Conservation (phyloP, 2,329 filamentous ascomycete species). For the Trichoderma afroharzianum region DNA sequence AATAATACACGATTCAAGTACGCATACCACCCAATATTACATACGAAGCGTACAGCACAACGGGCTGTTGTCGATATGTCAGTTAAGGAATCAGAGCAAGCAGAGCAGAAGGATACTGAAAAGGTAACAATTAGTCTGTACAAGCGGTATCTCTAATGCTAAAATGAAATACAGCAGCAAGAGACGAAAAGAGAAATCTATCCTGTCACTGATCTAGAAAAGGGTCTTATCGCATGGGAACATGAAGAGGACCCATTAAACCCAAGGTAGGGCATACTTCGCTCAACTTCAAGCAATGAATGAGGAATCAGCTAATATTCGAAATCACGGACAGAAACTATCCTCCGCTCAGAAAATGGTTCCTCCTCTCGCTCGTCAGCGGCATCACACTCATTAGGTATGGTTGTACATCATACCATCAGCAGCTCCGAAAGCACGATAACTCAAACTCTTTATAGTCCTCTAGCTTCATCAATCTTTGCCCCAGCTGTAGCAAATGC, state of each 20-base stretch:
- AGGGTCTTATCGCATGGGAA: slow-evolving; percentile 43
- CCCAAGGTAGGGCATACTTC: slow-evolving; percentile 30
- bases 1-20: too few relatives aligned
- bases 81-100: background rate
- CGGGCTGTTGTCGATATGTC: background rate
- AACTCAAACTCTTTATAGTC: slow-evolving; percentile 29
- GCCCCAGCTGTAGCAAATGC: slow-evolving; percentile 63
- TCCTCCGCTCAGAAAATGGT: slow-evolving; percentile 43
- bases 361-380: slow-evolving; percentile 45
- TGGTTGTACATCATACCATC: background rate
- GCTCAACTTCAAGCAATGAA: background rate
- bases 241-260: slow-evolving; percentile 45
- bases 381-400: slow-evolving; percentile 42
- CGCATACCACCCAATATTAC: background rate
- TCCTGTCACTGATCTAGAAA: slow-evolving; percentile 6
- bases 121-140: background rate
- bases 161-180: background rate
- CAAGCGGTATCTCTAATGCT: background rate
- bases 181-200: background rate
- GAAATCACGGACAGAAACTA: slow-evolving; percentile 38
- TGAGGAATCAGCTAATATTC: background rate
- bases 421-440: background rate
- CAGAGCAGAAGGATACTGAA: background rate
- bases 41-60: background rate
- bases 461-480: slow-evolving; percentile 56